Evolutionary conservation across 495 filamentous ascomycete genomes (phyloP), one percentile per base, ranked within the genome.

Genomic region (Xylaria nigripes): DNA sequence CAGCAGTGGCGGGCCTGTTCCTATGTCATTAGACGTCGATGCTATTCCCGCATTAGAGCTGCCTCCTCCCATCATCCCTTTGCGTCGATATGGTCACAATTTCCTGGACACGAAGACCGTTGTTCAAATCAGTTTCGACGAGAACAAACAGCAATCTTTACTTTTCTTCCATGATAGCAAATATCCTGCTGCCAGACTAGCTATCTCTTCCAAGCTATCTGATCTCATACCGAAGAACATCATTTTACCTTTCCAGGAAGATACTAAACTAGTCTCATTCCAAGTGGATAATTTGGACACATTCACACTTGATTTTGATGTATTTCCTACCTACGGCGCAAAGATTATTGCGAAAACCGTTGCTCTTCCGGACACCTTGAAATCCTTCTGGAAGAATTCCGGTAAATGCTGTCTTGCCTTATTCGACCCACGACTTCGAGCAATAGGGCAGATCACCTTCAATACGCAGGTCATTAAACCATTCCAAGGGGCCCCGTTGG

Each of bases 101-200:
- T 98, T 97, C 76, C 74, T 98, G 47, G 93, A 98, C 65, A 93
- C 88, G 16, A 98, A 96, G 69, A 92, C 91, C 0, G 92, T 96
- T 51, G 79, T 98, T 3, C 87, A 95, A 61, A 84, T 98, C 47
- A 84, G 79, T 59, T 96, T 98, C 59, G 86, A 90, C 47, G 81
- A 84, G 56, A 73, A 78, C 21, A 73, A 76, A 18, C 83, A 89
- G 12, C 75, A 77, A 46, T 84, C 90, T 2, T 81, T 98, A 48
- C 66, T 83, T 12, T 97, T 98, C 71, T 95, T 96, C 69, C 90
- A 96, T 64, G 86, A 94, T 50, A 88, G 86, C 66, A 95, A 95
- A 61, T 93, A 97, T 63, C 94, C 93, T 32, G 94, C 92, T 18
- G 90, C 93, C 55, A 85, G 93, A 36, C 77, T 98, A 45, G 96